Evolutionary conservation across 2,329 filamentous ascomycete species (phyloP).

Genomic region (Ramularia endophylla): DNA sequence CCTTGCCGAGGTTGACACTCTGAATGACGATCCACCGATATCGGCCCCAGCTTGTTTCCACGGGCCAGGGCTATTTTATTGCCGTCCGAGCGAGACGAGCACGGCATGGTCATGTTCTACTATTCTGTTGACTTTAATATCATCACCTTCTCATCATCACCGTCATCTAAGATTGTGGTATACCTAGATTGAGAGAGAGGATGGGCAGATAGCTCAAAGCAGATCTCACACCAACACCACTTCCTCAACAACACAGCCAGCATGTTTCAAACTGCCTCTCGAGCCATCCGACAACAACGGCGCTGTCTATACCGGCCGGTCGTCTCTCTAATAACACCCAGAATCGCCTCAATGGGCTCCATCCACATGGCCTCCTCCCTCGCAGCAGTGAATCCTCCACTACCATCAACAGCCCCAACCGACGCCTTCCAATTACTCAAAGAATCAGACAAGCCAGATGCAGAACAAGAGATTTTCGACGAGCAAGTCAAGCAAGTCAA

Average conservation of each 20-base stretch:
- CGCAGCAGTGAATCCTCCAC: constrained; percentile 52
- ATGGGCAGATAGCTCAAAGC: constrained; percentile 12
- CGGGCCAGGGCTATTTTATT: too few relatives aligned
- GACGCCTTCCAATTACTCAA: constrained; percentile 83
- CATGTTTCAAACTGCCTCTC: constrained; percentile 26
- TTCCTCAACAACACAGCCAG: constrained; percentile 6
- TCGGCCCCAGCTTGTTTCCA: too few relatives aligned
- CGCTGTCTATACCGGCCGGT: constrained; percentile 18
- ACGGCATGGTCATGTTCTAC: too few relatives aligned
- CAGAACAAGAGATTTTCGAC: constrained; percentile 81
- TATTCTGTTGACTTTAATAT: too few relatives aligned
- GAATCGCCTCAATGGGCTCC: constrained; percentile 21
- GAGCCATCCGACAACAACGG: constrained; percentile 26
- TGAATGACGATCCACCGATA: background rate
- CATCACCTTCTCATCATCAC: too few relatives aligned
- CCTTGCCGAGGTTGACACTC: constrained; percentile 5
- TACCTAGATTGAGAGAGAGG: too few relatives aligned
- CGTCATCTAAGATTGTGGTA: too few relatives aligned
- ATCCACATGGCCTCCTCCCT: constrained; percentile 45
- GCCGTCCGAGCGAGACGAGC: too few relatives aligned
- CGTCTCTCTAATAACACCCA: constrained; percentile 13
- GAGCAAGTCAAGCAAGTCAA: constrained; percentile 79
- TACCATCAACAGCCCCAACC: constrained; percentile 57
- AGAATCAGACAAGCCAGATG: constrained; percentile 65
- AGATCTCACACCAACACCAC: background rate